Evolutionary conservation across 2,329 filamentous ascomycete species (phyloP).

Genomic region (Fusarium chlamydosporum): DNA sequence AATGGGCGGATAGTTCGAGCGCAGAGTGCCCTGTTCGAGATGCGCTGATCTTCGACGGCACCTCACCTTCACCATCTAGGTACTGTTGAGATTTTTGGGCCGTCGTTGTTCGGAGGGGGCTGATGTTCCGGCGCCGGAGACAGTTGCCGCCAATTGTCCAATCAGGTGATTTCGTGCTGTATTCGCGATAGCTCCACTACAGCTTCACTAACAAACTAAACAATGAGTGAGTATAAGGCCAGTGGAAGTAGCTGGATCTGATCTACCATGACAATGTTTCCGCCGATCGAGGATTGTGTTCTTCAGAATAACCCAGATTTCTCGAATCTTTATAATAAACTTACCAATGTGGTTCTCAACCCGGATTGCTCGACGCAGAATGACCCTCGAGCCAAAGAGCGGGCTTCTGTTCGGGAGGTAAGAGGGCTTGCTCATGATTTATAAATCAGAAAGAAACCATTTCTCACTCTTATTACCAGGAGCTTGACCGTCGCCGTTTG

Average conservation of each 20-base stretch:
- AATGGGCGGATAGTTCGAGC: conserved; percentile 20
- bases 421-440: conserved; percentile 18
- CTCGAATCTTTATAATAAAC: conserved; percentile 68
- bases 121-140: conserved; percentile 50
- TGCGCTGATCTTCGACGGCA: conserved; percentile 42
- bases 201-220: conserved; percentile 30
- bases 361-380: conserved; percentile 70
- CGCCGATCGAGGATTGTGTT: conserved; percentile 69
- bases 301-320: conserved; percentile 72
- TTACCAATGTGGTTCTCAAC: conserved; percentile 69
- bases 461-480: conserved; percentile 53
- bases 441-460: neutral
- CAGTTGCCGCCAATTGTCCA: conserved; percentile 17
- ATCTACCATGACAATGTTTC: conserved; percentile 63
- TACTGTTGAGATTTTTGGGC: conserved; percentile 49
- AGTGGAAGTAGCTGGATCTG: conserved; percentile 10
- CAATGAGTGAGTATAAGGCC: conserved; percentile 9
- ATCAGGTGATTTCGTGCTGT: conserved; percentile 56
- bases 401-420: conserved; percentile 66
- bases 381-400: conserved; percentile 65
- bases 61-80: conserved; percentile 19
- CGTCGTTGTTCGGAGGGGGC: conserved; percentile 36
- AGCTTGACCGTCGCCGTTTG: conserved; percentile 65
- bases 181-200: conserved; percentile 49
- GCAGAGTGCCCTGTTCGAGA: conserved; percentile 39